Conservation (phyloP, 306 rosid genomes). For the Vigna unguiculata region DNA sequence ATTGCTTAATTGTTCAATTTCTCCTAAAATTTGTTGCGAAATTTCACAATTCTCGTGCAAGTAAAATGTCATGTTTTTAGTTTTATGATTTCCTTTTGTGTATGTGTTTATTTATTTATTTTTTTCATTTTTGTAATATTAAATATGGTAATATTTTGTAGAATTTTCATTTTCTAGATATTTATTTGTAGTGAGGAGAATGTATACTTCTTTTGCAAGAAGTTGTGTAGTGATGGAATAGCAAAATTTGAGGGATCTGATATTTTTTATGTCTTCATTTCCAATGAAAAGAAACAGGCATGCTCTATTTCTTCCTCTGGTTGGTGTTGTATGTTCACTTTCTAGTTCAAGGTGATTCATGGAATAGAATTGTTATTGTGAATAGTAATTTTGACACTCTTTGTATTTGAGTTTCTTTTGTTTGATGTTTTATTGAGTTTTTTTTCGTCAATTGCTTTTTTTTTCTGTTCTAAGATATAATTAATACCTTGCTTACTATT, state of each 20-base stretch:
- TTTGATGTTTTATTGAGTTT: neutral
- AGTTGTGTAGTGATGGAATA: slow-evolving; percentile 61
- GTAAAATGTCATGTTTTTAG: too few relatives aligned
- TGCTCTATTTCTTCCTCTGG: slow-evolving; percentile 40
- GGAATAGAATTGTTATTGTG: slow-evolving; percentile 3
- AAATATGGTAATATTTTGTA: too few relatives aligned
- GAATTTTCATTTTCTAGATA: neutral
- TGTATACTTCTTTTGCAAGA: slow-evolving; percentile 78
- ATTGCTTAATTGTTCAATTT: too few relatives aligned
- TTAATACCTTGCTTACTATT: neutral
- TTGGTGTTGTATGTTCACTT: neutral
- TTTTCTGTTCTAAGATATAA: neutral
- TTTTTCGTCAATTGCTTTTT: neutral
- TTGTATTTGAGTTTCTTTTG: neutral
- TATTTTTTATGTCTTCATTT: slow-evolving; percentile 77
- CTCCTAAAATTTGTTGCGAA: too few relatives aligned
- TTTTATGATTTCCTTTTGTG: too few relatives aligned
- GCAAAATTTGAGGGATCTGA: slow-evolving; percentile 66
- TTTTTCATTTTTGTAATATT: too few relatives aligned
- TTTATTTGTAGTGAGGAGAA: slow-evolving; percentile 81
- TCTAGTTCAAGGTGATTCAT: neutral
- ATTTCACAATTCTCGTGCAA: too few relatives aligned
- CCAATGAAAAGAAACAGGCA: slow-evolving; percentile 88
- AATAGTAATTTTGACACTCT: neutral
- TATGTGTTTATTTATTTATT: too few relatives aligned